These are phyloP conservation scores for Umbilicus rupestris DNA, from an alignment of 164 flowering plant genomes.

Conservation along the genomic window DNA sequence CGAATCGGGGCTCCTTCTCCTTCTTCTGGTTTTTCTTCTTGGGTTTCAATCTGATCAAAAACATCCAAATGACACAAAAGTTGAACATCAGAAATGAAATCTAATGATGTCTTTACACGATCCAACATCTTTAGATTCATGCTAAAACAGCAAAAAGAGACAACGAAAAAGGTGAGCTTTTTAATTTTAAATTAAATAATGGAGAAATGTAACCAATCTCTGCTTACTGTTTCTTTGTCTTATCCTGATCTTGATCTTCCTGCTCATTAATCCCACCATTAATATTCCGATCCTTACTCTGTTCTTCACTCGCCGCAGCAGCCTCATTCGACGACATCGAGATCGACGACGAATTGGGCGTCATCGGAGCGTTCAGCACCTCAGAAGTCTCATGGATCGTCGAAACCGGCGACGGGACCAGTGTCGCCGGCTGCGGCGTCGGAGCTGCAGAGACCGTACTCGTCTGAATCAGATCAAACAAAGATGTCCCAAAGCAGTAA, in stretches of 20 bases:
- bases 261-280: conserved; percentile 19
- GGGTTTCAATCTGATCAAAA: conserved; percentile 41
- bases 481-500: conserved; percentile 14
- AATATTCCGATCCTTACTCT: conserved; percentile 16
- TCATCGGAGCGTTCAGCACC: conserved; percentile 31
- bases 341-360: conserved; percentile 58
- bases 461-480: conserved; percentile 30
- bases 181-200: not conserved
- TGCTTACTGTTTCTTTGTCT: conserved; percentile 45
- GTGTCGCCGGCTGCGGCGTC: not conserved
- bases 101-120: conserved; percentile 4
- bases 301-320: not conserved
- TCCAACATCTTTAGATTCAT: conserved; percentile 1
- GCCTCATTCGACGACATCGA: conserved; percentile 69
- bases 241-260: conserved; percentile 33
- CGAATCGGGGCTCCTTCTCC: conserved; percentile 75
- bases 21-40: conserved; percentile 70
- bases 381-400: conserved; percentile 38
- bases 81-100: not conserved
- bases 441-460: not conserved
- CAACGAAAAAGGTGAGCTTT: not conserved
- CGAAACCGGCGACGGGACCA: not conserved
- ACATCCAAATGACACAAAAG: not conserved
- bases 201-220: not conserved
- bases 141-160: not conserved